Evolutionary conservation across 176 grass and related monocot genomes (phyloP), one percentile per base, ranked within the genome.

Genomic region (Zoysia japonica): DNA sequence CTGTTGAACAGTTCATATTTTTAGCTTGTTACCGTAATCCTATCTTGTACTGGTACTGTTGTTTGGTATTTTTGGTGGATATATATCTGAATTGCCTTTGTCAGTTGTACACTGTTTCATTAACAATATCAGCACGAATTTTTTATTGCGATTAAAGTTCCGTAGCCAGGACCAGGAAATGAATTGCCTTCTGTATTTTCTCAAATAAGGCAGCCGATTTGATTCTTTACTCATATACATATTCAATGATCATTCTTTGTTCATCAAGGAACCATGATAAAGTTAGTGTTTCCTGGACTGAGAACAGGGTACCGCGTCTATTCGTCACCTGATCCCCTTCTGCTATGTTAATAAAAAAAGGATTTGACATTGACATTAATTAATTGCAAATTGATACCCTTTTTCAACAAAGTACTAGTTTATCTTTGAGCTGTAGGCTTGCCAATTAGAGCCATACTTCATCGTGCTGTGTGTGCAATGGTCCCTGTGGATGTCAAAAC

Each of bases 81-180:
- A 17, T 45, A n/a, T 43, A 3, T 57, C 39, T 75, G 51, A 66
- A 17, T 43, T n/a, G 38, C 38, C 2, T 0, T 70, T 83, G 44
- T 50, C 45, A 71, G 75, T 74, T 72, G 44, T 71, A 71, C 28
- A 28, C 78, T 86, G 82, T 91, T 85, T 20, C 75, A 85, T 85
- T 79, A 67, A 36, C 37, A 48, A 42, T 80, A 51, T 72, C 16
- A 45, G 37, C 7, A 75, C 43, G 16, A 67, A 46, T 17, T 78
- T 72, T 67, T 71, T 65, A 12, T 36, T 47, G 4, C 78, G 35
- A 85, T n/a, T 56, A 60, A 10, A 36, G 4, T 42, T 11, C 43
- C 43, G 61, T 14, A 45, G 8, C 38, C 50, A 69, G 1, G 6
- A 43, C 39, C 46, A 71, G 5, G 19, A 15, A 50, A 8, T 53